Base-by-base conservation (phyloP, 2,329 filamentous ascomycete species). In the Knoxdaviesia proteae region DNA sequence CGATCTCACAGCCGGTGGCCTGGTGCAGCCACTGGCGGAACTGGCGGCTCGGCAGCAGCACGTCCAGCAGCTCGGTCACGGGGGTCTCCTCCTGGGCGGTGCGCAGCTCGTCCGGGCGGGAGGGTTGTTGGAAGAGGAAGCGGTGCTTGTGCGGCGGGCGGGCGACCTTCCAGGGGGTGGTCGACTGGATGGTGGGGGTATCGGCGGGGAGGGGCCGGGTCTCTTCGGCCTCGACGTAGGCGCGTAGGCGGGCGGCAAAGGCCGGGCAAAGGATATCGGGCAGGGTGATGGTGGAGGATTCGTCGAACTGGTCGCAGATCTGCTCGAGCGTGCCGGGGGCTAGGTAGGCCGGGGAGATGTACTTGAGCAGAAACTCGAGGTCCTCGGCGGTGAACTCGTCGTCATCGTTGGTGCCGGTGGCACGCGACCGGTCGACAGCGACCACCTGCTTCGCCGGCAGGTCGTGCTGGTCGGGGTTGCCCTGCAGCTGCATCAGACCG, bases 131-230 rank as follows among this genome's bases (percentile, higher is more conserved):
- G 59, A 90, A 98, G 2, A 94, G 66, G 57, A 80, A 98, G 9
- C 87, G 82, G 55, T 94, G 86, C 63, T 98, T 98, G 62, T 98
- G 87, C 0, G 90, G 90, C 36, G 90, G 90, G 33, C 74, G 71
- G 6, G 90, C 83, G 6, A 92, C 80, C 47, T 69, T 73, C 82
- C 83, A 90, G 0, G 62, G 60, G 37, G 64, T 71, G 47, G 61
- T 61, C 39, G 65, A 65, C 52, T 78, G 72, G 46, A 80, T 75
- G 45, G 69, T 67, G 0, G 58, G 53, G 39, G 69, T 73, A 10
- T 62, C 57, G 10, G 61, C 57, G 1, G 65, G 62, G 5, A 71
- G 53, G 2, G 54, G 36, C 34, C 63, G 55, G 44, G 61, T 61
- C 52, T 87, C 80, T 50, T 78, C 68, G 1, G 67, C 65, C 48